Conservation (phyloP, 2,329 filamentous ascomycete genomes). For the Hortaea sp. region DNA sequence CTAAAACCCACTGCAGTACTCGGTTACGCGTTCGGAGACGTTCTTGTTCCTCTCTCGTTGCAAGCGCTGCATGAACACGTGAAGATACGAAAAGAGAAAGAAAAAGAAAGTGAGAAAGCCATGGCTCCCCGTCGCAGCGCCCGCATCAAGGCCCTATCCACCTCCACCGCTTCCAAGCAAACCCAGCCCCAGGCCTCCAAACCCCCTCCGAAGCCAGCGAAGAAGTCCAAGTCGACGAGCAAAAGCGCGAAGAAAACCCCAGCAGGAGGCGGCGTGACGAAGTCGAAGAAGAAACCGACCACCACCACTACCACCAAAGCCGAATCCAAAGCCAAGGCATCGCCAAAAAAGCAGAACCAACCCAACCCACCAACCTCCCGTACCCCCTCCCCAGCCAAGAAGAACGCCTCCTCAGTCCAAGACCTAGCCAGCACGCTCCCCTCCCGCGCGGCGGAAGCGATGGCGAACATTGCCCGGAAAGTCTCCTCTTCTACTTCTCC, state of each 20-base stretch:
- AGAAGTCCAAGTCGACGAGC: not conserved
- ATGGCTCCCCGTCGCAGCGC: not conserved
- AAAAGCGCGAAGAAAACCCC: not conserved
- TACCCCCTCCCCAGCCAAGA: not conserved
- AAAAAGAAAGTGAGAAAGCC: not conserved
- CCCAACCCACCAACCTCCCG: not conserved
- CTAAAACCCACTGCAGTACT: not conserved
- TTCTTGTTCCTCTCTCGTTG: too few relatives aligned
- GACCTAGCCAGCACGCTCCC: not conserved
- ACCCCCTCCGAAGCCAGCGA: not conserved
- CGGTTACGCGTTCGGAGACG: too few relatives aligned
- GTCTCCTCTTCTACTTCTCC: not conserved
- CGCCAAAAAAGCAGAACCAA: not conserved
- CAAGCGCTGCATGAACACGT: not conserved
- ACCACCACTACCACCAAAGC: not conserved
- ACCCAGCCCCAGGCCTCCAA: slow-evolving; percentile 4
- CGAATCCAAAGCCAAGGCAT: not conserved
- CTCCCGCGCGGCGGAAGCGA: not conserved
- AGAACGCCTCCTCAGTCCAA: not conserved
- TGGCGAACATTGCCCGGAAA: not conserved
- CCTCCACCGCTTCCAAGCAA: not conserved
- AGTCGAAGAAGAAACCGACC: not conserved
- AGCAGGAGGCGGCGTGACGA: not conserved
- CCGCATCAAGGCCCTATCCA: not conserved
- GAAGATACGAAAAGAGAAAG: not conserved